A percentile compares a stretch with the other conserved stretches of the same genome.
Conservation (phyloP, 768 basidiomycete species). For the Russula ochroleuca region DNA sequence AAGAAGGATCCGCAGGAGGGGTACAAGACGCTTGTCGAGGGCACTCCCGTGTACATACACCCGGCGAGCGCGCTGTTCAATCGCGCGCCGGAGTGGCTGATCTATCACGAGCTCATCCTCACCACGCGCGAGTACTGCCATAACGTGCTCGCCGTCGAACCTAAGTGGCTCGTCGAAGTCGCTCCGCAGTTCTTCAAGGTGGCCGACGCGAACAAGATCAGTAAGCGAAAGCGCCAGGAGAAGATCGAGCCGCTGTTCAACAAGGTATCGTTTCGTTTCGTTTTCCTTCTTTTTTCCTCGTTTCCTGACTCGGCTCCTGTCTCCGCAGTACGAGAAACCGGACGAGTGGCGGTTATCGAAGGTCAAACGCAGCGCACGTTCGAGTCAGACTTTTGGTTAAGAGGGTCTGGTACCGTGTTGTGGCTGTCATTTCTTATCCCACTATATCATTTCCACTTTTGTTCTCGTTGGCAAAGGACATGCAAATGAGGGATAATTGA, state of each 20-base stretch:
- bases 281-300: not conserved
- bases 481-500: not conserved
- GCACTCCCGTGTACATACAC: slow-evolving; percentile 98
- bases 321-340: slow-evolving; percentile 69
- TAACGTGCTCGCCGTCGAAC: slow-evolving; percentile 92
- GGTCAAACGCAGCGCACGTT: slow-evolving; percentile 85
- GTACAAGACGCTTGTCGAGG: slow-evolving; percentile 95
- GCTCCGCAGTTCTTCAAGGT: slow-evolving; percentile 99
- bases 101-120: slow-evolving; percentile 93
- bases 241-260: slow-evolving; percentile 96
- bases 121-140: slow-evolving; percentile 96
- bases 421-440: not conserved
- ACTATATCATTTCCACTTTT: not conserved
- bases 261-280: slow-evolving; percentile 45
- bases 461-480: not conserved
- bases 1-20: slow-evolving; percentile 99
- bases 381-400: slow-evolving; percentile 92
- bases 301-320: slow-evolving; percentile 9
- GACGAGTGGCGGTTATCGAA: slow-evolving; percentile 95
- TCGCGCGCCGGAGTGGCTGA: slow-evolving; percentile 91
- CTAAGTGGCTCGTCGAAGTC: slow-evolving; percentile 97
- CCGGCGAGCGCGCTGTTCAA: slow-evolving; percentile 97
- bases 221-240: slow-evolving; percentile 91
- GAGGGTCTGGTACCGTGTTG: not conserved
- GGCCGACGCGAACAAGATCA: slow-evolving; percentile 96